Percentiles rank a stretch among this genome's conserved stretches.
Evolutionary conservation across 345 rosid species (phyloP).

Genomic region (Camelina neglecta): DNA sequence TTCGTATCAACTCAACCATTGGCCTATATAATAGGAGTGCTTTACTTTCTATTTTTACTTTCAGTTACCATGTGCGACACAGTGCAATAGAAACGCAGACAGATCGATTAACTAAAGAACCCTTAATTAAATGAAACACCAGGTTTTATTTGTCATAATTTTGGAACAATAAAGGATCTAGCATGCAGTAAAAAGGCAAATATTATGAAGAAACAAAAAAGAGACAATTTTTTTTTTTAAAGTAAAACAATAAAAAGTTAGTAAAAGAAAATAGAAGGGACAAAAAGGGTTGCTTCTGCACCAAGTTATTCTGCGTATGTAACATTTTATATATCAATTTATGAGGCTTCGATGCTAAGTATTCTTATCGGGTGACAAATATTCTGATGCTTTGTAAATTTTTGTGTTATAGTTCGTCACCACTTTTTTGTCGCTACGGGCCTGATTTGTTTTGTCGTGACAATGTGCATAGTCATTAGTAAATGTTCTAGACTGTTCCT

Average conservation of each 20-base stretch:
- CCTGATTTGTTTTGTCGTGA: conserved; percentile 9
- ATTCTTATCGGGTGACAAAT: not conserved
- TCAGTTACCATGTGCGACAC: conserved; percentile 5
- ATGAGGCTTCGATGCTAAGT: conserved; percentile 40
- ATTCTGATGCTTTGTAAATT: not conserved
- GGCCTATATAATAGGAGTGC: not conserved
- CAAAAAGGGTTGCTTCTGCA: conserved; percentile 39
- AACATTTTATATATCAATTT: conserved; percentile 15
- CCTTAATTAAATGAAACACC: not conserved
- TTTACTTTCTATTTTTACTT: not conserved
- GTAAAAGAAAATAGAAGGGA: conserved; percentile 29
- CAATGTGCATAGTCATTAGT: not conserved
- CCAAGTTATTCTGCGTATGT: conserved; percentile 37
- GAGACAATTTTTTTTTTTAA: conserved; percentile 1
- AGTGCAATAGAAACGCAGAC: conserved; percentile 1
- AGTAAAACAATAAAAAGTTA: conserved; percentile 17
- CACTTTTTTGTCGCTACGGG: not conserved
- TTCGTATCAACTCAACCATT: not conserved
- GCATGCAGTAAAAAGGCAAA: conserved; percentile 21
- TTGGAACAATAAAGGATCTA: conserved; percentile 17
- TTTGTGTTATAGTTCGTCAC: not conserved
- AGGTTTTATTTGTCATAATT: not conserved
- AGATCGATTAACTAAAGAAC: not conserved
- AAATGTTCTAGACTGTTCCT: conserved; percentile 6
- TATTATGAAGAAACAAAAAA: not conserved